Base-by-base conservation (phyloP, 257 asterid species). In the Pogostemon cablin region DNA sequence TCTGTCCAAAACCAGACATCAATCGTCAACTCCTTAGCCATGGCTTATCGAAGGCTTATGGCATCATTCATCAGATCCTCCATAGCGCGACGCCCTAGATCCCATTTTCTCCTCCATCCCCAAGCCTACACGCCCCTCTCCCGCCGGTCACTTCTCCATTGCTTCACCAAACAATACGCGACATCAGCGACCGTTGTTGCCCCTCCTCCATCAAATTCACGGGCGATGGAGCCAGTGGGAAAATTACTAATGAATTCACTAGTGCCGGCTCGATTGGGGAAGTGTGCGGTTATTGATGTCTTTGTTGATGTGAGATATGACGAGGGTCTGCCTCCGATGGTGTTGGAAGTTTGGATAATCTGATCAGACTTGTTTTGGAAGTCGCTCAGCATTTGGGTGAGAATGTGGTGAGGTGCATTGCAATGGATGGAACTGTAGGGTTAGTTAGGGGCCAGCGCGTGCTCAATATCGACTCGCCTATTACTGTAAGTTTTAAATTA, bases 371-470 rank as follows among this genome's bases (percentile, higher is more conserved):
- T 46, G 98, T 91, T 65, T 81, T 91, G 73, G 98, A 91, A 82
- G 98, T 91, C 58, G 91, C 96, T 11, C 95, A 88, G 78, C 98
- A 91, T 71, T 82, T 91, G 89, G 98, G 98, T 48, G 98, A 85
- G 79, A 91, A 50, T 75, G 87, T 87, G 67, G 98, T 89, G 39
- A 81, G 96, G 81, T 87, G 95, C 53, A 91, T 91, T 81, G 98
- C 98, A 64, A 91, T 91, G 96, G 96, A 91, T 81, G 98, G 98
- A 56, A 89, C 96, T 55, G 96, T 89, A 79, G 98, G 98, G 38
- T 80, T 91, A 32, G 97, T 91, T 11, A 77, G 96, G 56, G 98
- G 98, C 38, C 96, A 89, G 79, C 82, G 80, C 54, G 98, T 91
- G 68, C 93, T 86, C 55, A 91, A 91, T 81, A 91, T 96, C 20